A percentile compares a stretch with the other conserved stretches of the same genome.
Evolutionary conservation across 2,329 filamentous ascomycete genomes (phyloP).

Genomic region (Dichotomopilus funicola): DNA sequence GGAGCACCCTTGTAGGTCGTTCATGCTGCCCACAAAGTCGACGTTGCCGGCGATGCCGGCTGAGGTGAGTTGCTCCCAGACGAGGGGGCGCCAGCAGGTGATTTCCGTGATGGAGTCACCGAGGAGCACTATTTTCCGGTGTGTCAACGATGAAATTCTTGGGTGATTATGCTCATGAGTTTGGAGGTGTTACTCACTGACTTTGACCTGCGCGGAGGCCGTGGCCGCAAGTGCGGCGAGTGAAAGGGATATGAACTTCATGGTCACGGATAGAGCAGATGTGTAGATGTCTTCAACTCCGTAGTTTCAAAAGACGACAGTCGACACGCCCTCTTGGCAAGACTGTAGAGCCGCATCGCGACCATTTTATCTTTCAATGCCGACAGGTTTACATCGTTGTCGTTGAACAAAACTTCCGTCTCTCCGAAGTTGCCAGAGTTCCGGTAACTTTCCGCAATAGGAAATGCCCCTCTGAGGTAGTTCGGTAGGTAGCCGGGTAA

Average conservation of each 20-base stretch:
- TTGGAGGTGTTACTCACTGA: slow-evolving; percentile 13
- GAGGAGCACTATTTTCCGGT: slow-evolving; percentile 31
- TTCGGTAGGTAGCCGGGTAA: not conserved
- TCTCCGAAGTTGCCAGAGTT: not conserved
- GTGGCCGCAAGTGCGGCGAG: slow-evolving; percentile 12
- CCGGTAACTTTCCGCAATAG: not conserved
- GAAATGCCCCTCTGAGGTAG: too few relatives aligned
- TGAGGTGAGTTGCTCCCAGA: slow-evolving; percentile 34
- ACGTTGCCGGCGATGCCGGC: slow-evolving; percentile 31
- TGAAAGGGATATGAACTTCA: slow-evolving; percentile 1
- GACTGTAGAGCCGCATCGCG: not conserved
- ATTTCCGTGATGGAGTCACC: slow-evolving; percentile 41
- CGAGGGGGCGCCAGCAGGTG: slow-evolving; percentile 37
- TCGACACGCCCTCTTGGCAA: not conserved
- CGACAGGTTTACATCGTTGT: too few relatives aligned
- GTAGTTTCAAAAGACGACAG: not conserved
- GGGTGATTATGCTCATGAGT: too few relatives aligned
- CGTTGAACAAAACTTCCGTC: not conserved
- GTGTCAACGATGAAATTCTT: not conserved
- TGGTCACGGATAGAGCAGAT: not conserved
- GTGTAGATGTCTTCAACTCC: not conserved
- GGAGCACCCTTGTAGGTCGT: slow-evolving; percentile 31
- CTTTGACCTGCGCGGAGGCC: slow-evolving; percentile 14
- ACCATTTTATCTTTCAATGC: not conserved
- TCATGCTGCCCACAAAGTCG: slow-evolving; percentile 37